These are phyloP conservation scores for Candida patagonica DNA, from an alignment of 805 yeast genomes.

Conservation along the genomic window DNA sequence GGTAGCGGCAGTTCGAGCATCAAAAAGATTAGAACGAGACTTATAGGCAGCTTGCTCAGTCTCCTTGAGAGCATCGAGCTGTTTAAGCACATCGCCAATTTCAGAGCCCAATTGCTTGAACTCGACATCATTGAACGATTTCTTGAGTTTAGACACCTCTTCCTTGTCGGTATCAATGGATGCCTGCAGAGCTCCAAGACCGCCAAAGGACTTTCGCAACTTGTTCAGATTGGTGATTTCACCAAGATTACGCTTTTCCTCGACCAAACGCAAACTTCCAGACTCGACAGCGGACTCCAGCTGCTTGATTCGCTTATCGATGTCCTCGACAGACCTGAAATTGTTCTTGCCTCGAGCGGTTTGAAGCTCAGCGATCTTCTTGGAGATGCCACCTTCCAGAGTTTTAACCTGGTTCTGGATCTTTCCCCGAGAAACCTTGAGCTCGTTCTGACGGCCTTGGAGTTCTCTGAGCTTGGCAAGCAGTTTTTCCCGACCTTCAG, in stretches of 20 bases:
- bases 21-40: conserved; percentile 55
- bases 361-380: conserved; percentile 66
- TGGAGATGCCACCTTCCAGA: conserved; percentile 61
- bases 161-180: conserved; percentile 70
- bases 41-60: conserved; percentile 52
- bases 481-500: conserved; percentile 43
- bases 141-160: conserved; percentile 67
- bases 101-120: conserved; percentile 58
- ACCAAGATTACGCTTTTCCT: conserved; percentile 76
- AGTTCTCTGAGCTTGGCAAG: conserved; percentile 38
- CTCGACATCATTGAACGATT: conserved; percentile 44
- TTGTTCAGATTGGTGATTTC: conserved; percentile 80
- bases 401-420: conserved; percentile 57
- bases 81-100: conserved; percentile 55
- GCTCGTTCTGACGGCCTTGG: conserved; percentile 35
- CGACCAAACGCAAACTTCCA: conserved; percentile 78
- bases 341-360: conserved; percentile 59
- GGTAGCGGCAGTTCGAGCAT: conserved; percentile 57
- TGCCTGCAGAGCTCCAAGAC: conserved; percentile 65
- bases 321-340: conserved; percentile 38
- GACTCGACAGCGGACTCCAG: conserved; percentile 69
- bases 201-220: conserved; percentile 66
- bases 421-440: conserved; percentile 37
- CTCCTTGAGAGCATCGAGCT: conserved; percentile 56
- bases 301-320: conserved; percentile 24